These are phyloP conservation scores for Usnea hakonensis DNA, from an alignment of 495 filamentous ascomycete genomes.

Conservation along the genomic window DNA sequence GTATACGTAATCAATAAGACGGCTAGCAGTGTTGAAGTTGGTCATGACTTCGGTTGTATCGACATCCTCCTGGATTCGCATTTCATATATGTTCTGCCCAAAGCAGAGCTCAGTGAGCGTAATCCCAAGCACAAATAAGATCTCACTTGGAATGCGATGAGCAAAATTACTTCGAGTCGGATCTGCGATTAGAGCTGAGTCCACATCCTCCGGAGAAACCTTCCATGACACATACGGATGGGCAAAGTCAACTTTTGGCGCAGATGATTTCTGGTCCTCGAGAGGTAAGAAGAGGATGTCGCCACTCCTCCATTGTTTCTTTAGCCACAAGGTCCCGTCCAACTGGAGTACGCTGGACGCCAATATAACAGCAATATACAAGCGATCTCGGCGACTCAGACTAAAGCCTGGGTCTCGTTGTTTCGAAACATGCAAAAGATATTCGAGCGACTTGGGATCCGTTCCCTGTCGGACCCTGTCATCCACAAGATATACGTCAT, in stretches of 20 bases:
- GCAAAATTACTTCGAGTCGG: background rate
- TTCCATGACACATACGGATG: background rate
- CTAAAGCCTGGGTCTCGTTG: background rate
- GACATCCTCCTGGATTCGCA: slow-evolving; percentile 23
- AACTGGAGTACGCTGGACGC: slow-evolving; percentile 33
- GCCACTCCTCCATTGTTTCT: slow-evolving; percentile 23
- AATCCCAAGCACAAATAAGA: slow-evolving; percentile 29
- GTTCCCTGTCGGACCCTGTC: background rate
- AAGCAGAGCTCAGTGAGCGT: slow-evolving; percentile 30
- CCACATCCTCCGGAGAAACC: background rate
- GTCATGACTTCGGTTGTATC: slow-evolving; percentile 19
- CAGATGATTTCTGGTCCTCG: background rate
- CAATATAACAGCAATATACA: slow-evolving; percentile 28
- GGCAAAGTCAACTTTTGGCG: background rate
- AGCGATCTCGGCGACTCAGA: slow-evolving; percentile 26
- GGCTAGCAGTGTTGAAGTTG: slow-evolving; percentile 26
- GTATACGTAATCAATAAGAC: slow-evolving; percentile 23
- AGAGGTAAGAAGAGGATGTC: slow-evolving; percentile 24
- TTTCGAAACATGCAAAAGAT: background rate
- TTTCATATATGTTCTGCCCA: slow-evolving; percentile 21
- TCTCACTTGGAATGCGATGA: slow-evolving; percentile 23
- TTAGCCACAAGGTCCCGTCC: slow-evolving; percentile 30
- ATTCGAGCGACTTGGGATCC: slow-evolving; percentile 7
- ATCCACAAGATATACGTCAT: background rate
- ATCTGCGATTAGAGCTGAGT: background rate